Evolutionary conservation across 495 filamentous ascomycete genomes (phyloP).

Genomic region (Xylaria nigripes): DNA sequence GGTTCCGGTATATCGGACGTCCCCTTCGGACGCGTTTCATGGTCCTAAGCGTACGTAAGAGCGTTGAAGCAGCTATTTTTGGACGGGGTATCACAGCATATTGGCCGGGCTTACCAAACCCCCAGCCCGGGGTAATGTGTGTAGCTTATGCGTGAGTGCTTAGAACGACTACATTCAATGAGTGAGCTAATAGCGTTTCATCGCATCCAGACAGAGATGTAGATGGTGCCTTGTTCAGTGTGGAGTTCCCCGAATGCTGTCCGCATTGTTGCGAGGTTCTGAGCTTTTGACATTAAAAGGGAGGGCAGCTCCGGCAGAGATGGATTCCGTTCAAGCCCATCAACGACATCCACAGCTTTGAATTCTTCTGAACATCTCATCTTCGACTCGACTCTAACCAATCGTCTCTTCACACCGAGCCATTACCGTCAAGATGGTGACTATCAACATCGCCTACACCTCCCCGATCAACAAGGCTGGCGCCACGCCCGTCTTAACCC

Average conservation of each 20-base stretch:
- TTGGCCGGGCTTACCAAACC: not conserved
- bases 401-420: not conserved
- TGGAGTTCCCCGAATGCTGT: constrained; percentile 8
- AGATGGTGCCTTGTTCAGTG: not conserved
- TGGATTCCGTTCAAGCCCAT: not conserved
- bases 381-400: not conserved
- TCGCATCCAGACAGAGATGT: not conserved
- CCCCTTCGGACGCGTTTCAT: constrained; percentile 7
- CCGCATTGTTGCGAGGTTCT: not conserved
- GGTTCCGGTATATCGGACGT: constrained; percentile 3
- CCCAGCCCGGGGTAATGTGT: not conserved
- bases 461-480: constrained; percentile 33
- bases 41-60: not conserved
- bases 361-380: not conserved
- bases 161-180: not conserved
- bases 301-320: not conserved
- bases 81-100: not conserved
- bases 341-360: not conserved
- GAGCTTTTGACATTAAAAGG: not conserved
- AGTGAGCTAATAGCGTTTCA: not conserved
- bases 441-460: constrained; percentile 35
- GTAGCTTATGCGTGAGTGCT: not conserved
- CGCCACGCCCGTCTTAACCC: constrained; percentile 23
- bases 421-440: constrained; percentile 23
- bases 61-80: constrained; percentile 1